Conservation (phyloP, 768 basidiomycete genomes). For the Agaricus subrufescens region DNA sequence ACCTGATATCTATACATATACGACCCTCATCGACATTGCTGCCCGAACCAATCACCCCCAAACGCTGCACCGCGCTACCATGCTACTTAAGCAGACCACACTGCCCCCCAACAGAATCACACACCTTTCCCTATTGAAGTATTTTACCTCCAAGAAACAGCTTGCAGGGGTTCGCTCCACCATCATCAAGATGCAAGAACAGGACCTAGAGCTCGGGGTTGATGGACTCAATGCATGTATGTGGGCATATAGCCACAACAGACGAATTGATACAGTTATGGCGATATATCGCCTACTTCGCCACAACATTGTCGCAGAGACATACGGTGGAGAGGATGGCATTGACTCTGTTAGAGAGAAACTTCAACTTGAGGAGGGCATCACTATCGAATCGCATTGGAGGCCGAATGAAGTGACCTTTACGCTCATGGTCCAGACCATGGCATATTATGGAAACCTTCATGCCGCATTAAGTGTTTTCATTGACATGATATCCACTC, state of each 20-base stretch:
- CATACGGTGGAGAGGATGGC: constrained; percentile 26
- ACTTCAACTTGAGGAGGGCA: constrained; percentile 39
- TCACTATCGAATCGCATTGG: constrained; percentile 37
- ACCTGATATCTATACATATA: constrained; percentile 70
- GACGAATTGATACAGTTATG: constrained; percentile 49
- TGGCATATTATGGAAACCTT: constrained; percentile 71
- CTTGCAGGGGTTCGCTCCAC: constrained; percentile 52
- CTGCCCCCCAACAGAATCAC: constrained; percentile 58
- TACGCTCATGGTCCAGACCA: constrained; percentile 60
- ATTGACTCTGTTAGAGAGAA: constrained; percentile 27
- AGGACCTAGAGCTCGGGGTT: constrained; percentile 47
- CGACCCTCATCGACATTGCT: constrained; percentile 62
- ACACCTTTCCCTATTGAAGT: constrained; percentile 53
- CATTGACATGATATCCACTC: constrained; percentile 58
- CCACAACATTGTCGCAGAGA: constrained; percentile 40
- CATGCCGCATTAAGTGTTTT: constrained; percentile 50
- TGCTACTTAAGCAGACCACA: constrained; percentile 50
- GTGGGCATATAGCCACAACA: constrained; percentile 58
- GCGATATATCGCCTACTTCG: constrained; percentile 64
- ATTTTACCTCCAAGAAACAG: constrained; percentile 43
- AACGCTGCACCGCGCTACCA: constrained; percentile 44
- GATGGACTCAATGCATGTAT: constrained; percentile 69
- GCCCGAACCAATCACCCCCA: constrained; percentile 38
- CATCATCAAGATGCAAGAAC: constrained; percentile 46
- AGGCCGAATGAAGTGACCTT: constrained; percentile 66